A percentile compares a stretch with the other conserved stretches of the same genome.
Evolutionary conservation across 352 stramenopile genomes (phyloP).

Genomic region (Globisporangium uncinulatum): DNA sequence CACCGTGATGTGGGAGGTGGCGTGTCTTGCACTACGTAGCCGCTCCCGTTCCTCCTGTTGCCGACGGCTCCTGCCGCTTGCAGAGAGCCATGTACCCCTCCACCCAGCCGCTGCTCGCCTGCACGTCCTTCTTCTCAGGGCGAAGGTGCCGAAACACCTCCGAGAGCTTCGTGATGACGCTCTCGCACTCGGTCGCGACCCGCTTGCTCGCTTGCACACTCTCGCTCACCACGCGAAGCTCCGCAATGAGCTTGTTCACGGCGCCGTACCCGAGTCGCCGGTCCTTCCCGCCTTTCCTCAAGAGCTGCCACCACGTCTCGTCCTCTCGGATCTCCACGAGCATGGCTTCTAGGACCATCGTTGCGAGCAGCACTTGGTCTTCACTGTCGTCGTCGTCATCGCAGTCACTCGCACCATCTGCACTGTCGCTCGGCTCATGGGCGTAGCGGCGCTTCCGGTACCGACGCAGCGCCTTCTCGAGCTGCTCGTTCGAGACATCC

Average conservation of each 20-base stretch:
- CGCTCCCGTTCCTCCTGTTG: not conserved
- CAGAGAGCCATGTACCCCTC: slow-evolving; percentile 32
- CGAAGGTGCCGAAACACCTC: slow-evolving; percentile 48
- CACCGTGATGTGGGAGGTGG: too few relatives aligned
- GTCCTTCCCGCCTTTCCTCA: slow-evolving; percentile 23
- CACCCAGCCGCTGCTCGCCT: slow-evolving; percentile 23
- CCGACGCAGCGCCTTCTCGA: slow-evolving; percentile 45
- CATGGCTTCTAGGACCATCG: slow-evolving; percentile 45
- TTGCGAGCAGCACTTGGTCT: slow-evolving; percentile 23
- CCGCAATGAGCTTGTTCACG: slow-evolving; percentile 63
- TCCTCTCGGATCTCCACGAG: slow-evolving; percentile 55
- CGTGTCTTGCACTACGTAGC: too few relatives aligned
- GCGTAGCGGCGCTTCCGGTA: slow-evolving; percentile 13
- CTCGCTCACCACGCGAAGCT: slow-evolving; percentile 44
- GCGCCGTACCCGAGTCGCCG: slow-evolving; percentile 51
- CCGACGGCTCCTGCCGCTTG: slow-evolving; percentile 12
- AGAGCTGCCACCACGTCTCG: slow-evolving; percentile 52
- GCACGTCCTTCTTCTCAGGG: slow-evolving; percentile 39
- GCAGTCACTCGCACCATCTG: slow-evolving; percentile 3
- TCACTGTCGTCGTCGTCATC: slow-evolving; percentile 12
- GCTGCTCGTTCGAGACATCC: slow-evolving; percentile 44
- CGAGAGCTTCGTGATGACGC: slow-evolving; percentile 37
- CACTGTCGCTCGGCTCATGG: slow-evolving; percentile 10
- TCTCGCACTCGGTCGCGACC: slow-evolving; percentile 26
- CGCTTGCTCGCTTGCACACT: slow-evolving; percentile 26